phyloP scores from a whole-genome alignment of 495 filamentous ascomycete species.

The Tuber aestivum region DNA sequence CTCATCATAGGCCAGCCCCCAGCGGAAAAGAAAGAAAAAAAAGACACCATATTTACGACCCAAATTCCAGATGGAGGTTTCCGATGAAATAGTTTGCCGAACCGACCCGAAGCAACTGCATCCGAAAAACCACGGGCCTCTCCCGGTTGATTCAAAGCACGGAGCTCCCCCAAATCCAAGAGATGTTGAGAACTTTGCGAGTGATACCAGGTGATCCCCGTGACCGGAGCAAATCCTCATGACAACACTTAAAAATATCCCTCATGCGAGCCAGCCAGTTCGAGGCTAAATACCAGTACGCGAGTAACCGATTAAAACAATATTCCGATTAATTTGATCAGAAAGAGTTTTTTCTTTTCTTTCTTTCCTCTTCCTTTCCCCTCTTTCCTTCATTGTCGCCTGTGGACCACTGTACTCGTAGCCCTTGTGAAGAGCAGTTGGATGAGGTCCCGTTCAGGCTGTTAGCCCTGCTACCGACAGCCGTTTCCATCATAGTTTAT shows the following conservation, averaged over 20 bases:
- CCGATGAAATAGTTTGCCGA: background rate
- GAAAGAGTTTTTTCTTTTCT: background rate
- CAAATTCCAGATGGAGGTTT: background rate
- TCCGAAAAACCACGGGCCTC: slow-evolving; percentile 1
- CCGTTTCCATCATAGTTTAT: background rate
- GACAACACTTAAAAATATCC: background rate
- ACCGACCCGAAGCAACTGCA: background rate
- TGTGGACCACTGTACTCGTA: too few species aligned
- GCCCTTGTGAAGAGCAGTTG: background rate
- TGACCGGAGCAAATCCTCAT: background rate
- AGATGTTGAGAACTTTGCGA: background rate
- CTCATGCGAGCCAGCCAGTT: background rate
- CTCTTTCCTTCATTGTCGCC: background rate
- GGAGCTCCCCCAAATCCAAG: background rate
- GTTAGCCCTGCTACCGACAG: background rate
- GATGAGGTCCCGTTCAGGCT: background rate
- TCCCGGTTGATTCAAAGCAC: background rate
- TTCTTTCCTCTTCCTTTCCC: too few species aligned
- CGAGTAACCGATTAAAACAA: background rate
- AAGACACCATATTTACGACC: background rate
- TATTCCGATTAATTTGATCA: background rate
- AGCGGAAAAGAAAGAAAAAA: background rate
- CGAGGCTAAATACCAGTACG: background rate
- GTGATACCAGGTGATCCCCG: background rate
- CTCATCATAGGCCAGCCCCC: background rate